Base-by-base conservation (phyloP, 306 rosid genomes). In the Pterocarpus santalinus region DNA sequence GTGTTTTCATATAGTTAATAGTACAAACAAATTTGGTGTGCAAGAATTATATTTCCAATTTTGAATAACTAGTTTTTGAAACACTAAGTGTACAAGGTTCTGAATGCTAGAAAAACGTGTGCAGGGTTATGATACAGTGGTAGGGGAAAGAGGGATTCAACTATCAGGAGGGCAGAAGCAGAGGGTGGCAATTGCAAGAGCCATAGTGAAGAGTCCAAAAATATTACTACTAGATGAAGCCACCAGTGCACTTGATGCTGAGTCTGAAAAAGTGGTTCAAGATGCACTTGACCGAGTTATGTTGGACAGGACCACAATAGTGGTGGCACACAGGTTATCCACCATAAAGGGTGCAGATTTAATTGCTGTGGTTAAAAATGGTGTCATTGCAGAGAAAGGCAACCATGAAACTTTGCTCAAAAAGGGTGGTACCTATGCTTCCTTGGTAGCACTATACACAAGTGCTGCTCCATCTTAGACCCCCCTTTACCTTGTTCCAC, bases 121-220 rank as follows among this genome's bases (percentile, higher is more conserved):
- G 84, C 82, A 91, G 94, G 97, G 97, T 0, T 91, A 93, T 58
- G 91, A 91, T 53, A 89, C 97, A 16, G 34, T 55, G 15, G 92
- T 85, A 2, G 96, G 97, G 36, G 96, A 93, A 80, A 81, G 95
- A 43, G 97, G 97, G 16, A 81, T 82, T 47, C 95, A 92, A 17
- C 56, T 92, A 16, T 92, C 97, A 0, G 97, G 97, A 6, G 97
- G 97, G 61, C 97, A 92, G 75, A 92, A 92, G 81, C 97, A 92
- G 53, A 77, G 97, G 22, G 92, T 90, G 66, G 97, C 95, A 2
- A 90, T 92, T 16, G 97, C 94, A 5, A 82, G 95, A 79, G 97
- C 95, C 7, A 87, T 88, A 17, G 82, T 90, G 43, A 89, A 88
- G 86, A 81, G 88, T 73, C 97, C 97, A 5, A 89, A 87, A 73